Evolutionary conservation across 768 basidiomycete species (phyloP).

Genomic region (Ramaria sp.): DNA sequence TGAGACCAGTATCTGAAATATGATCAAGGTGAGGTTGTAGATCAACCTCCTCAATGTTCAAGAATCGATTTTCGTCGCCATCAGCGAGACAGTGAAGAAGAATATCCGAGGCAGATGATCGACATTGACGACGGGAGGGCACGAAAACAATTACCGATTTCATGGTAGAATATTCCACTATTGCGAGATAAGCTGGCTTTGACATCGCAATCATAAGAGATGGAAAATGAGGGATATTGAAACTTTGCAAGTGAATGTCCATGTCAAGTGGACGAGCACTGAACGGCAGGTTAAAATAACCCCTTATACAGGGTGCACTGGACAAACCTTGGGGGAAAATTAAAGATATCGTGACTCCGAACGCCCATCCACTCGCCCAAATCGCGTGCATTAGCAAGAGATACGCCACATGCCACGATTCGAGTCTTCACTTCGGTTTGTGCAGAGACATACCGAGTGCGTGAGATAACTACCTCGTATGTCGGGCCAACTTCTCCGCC

Average conservation of each 20-base stretch:
- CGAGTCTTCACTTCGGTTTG: constrained; percentile 90
- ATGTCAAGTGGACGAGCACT: constrained; percentile 95
- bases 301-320: neutral
- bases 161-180: constrained; percentile 73
- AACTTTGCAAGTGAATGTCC: constrained; percentile 95
- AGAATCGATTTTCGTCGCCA: constrained; percentile 72
- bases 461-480: constrained; percentile 91
- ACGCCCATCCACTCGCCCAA: constrained; percentile 98
- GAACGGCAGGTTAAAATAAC: constrained; percentile 7
- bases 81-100: constrained; percentile 83
- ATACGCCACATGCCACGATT: constrained; percentile 90
- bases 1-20: constrained; percentile 61
- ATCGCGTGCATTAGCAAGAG: constrained; percentile 90
- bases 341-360: constrained; percentile 90
- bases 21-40: constrained; percentile 84
- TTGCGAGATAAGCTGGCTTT: constrained; percentile 91
- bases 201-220: constrained; percentile 99
- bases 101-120: constrained; percentile 87
- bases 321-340: constrained; percentile 80
- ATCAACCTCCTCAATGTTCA: constrained; percentile 77
- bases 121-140: constrained; percentile 85
- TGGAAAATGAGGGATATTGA: constrained; percentile 94
- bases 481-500: constrained; percentile 94
- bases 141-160: constrained; percentile 92
- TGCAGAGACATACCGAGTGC: constrained; percentile 92